Percentiles rank a stretch among this genome's conserved stretches.
phyloP scores from a whole-genome alignment of 2,329 filamentous ascomycete species.

The Paraconiothyrium brasiliense region DNA sequence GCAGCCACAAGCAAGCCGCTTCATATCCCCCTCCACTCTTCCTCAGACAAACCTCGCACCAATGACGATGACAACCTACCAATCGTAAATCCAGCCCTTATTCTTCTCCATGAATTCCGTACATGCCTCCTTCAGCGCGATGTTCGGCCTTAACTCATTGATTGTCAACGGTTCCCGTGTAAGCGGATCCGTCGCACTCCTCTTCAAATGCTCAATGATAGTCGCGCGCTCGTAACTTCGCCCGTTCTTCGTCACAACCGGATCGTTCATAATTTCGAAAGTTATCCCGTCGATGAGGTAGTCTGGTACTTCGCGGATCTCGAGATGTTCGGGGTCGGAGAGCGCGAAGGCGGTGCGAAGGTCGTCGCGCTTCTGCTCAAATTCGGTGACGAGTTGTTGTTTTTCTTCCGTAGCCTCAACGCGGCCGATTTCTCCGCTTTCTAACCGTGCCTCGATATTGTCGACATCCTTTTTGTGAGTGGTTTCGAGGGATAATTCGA shows the following conservation, averaged over 20 bases:
- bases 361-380: conserved; percentile 54
- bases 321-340: conserved; percentile 56
- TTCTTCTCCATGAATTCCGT: conserved; percentile 86
- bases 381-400: conserved; percentile 54
- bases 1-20: conserved; percentile 15
- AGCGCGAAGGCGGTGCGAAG: conserved; percentile 58
- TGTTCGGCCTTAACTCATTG: conserved; percentile 80
- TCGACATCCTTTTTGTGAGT: conserved; percentile 46
- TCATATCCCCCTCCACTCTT: not conserved
- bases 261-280: conserved; percentile 78
- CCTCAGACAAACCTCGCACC: conserved; percentile 22
- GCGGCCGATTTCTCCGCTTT: conserved; percentile 49
- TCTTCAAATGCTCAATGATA: conserved; percentile 84
- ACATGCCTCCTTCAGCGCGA: conserved; percentile 82
- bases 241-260: conserved; percentile 78
- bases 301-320: conserved; percentile 70
- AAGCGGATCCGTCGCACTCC: conserved; percentile 79
- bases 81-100: conserved; percentile 87
- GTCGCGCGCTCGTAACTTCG: conserved; percentile 89
- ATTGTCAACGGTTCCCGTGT: conserved; percentile 77
- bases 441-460: conserved; percentile 50
- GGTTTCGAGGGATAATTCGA: conserved; percentile 57
- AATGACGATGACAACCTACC: conserved; percentile 61
- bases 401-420: conserved; percentile 60
- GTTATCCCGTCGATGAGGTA: conserved; percentile 81